phyloP scores from a whole-genome alignment of 2,329 filamentous ascomycete species.

The Cladophialophora bantiana region DNA sequence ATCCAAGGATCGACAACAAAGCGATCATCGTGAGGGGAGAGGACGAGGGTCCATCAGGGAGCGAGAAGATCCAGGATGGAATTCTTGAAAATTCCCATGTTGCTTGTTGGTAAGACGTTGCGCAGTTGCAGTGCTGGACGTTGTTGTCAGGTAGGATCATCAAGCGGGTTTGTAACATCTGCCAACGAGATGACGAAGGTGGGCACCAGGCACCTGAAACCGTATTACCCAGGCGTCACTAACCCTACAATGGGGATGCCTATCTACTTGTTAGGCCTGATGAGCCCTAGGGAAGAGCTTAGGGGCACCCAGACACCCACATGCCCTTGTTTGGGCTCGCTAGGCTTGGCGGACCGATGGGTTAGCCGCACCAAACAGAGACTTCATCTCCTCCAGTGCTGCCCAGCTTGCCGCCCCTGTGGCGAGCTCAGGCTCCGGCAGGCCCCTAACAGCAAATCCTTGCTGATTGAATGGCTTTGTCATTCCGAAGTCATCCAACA shows the following conservation, averaged over 20 bases:
- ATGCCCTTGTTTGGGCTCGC: neutral
- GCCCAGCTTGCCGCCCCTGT: neutral
- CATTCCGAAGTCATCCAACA: constrained; percentile 19
- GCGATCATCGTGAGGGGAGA: constrained; percentile 1
- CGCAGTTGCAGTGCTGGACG: neutral
- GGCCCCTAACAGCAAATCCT: neutral
- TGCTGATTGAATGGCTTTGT: constrained; percentile 16
- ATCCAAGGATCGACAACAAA: constrained; percentile 6
- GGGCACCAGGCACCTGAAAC: constrained; percentile 1
- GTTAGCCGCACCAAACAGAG: constrained; percentile 6
- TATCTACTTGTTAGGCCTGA: too few species aligned
- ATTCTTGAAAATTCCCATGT: constrained; percentile 19
- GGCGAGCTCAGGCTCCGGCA: neutral
- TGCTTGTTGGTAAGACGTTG: constrained; percentile 5
- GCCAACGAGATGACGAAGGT: constrained; percentile 13
- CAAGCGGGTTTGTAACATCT: neutral
- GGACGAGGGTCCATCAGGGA: neutral
- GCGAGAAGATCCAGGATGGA: neutral
- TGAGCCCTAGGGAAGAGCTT: neutral
- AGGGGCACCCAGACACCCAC: neutral
- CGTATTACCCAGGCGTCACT: neutral
- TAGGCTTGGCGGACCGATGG: neutral
- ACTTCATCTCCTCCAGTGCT: neutral
- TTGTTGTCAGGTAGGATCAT: neutral
- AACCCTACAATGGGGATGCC: too few species aligned